phyloP scores from a whole-genome alignment of 768 basidiomycete genomes.

The Calocybe cyanea region DNA sequence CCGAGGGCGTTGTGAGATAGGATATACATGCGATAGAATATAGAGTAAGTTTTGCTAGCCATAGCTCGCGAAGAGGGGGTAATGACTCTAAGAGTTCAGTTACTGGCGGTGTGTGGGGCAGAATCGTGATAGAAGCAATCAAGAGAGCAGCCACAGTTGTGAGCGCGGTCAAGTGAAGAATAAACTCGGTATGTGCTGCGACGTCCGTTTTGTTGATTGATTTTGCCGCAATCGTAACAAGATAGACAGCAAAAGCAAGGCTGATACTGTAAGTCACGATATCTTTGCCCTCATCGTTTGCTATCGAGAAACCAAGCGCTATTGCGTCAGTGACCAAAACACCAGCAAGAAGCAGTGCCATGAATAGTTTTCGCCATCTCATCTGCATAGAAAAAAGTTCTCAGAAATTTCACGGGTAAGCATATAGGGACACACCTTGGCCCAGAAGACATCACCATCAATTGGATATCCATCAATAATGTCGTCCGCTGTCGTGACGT shows the following conservation, averaged over 20 bases:
- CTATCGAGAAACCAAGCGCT: conserved; percentile 52
- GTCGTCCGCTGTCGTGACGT: conserved; percentile 72
- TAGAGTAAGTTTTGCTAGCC: conserved; percentile 49
- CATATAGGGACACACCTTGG: conserved; percentile 32
- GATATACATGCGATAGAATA: conserved; percentile 41
- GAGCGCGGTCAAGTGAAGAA: conserved; percentile 60
- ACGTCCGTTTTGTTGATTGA: conserved; percentile 46
- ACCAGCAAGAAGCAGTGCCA: conserved; percentile 41
- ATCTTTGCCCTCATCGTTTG: conserved; percentile 24
- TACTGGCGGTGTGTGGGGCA: conserved; percentile 44
- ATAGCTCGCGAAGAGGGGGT: conserved; percentile 31
- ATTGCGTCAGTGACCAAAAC: conserved; percentile 50
- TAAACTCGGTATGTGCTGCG: conserved; percentile 41
- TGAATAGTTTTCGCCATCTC: conserved; percentile 52
- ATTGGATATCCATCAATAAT: conserved; percentile 63
- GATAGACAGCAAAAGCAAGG: conserved; percentile 55
- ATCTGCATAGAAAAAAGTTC: conserved; percentile 41
- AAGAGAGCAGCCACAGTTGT: conserved; percentile 44
- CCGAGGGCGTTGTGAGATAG: conserved; percentile 58
- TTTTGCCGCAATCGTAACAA: conserved; percentile 45
- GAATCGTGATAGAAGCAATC: conserved; percentile 46
- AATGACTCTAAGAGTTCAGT: conserved; percentile 20
- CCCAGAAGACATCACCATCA: conserved; percentile 58
- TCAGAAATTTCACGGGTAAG: neutral
- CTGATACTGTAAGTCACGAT: conserved; percentile 42